Base-by-base conservation (phyloP, 78 protist species). In the Dictyostelium firmibasis region DNA sequence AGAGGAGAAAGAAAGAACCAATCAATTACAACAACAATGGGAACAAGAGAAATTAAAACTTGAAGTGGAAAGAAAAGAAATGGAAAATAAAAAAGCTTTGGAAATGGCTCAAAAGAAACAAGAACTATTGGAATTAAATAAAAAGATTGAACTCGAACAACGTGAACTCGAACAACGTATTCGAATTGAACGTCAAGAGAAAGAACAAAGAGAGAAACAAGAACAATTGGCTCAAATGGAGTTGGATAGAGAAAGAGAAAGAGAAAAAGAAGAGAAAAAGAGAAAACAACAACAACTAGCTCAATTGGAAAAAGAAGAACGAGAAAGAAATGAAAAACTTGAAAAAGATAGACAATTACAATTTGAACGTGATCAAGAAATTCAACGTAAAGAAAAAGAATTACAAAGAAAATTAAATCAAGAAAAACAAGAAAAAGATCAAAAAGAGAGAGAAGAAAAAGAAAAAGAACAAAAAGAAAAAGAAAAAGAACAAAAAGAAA, bases 71-170 rank as follows among this genome's bases (percentile, higher is more conserved):
- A 44, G 74, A 23, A 38, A 44, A 85, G 78, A 86, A 29, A 53
- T 82, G 50, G 86, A 89, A 27, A 53, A 10, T 25, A 81, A 89
- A 47, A 89, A 89, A 35, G 94, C 14, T 53, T 18, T 67, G 84
- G 78, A 38, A 70, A 27, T 70, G 41, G 41, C 36, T 14, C 31
- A 85, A 67, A 57, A 85, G 70, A 41, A 85, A 38, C 82, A 41
- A 33, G 53, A 60, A 41, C 31, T 29, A 14, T 81, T 9, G 27
- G 44, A 76, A 1, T 25, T 44, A 60, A 47, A 76, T 20, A 33
- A 10, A 44, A 50, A 75, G 64, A 25, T 41, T 41, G 57, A 50
- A 75, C 60, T 76, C 14, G 79, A 84, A 70, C 38, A 74, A 44
- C 23, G 20, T 27, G 81, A 47, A 16, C 13, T 27, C 0, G 69